A percentile compares a stretch with the other conserved stretches of the same genome.
Conservation (phyloP, 768 basidiomycete species). For the Rossbeevera mucosa region DNA sequence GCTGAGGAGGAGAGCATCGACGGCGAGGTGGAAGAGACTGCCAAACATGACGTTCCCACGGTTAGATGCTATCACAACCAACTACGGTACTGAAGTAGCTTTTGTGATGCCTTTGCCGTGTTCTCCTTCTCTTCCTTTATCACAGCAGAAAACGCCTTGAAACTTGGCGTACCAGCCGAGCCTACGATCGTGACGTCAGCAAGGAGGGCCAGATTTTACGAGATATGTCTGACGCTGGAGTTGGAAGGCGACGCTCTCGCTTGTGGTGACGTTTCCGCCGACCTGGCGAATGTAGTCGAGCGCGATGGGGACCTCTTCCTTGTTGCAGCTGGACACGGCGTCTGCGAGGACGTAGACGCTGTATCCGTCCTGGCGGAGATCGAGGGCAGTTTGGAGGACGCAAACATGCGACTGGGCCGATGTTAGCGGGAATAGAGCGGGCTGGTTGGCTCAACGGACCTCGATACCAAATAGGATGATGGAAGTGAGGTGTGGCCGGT, state of each 20-base stretch:
- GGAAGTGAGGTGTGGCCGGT: slow-evolving; percentile 46
- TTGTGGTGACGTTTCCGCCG: slow-evolving; percentile 77
- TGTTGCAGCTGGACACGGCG: slow-evolving; percentile 78
- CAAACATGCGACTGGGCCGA: slow-evolving; percentile 78
- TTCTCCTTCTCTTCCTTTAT: slow-evolving; percentile 75
- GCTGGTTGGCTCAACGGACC: slow-evolving; percentile 38
- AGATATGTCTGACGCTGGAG: slow-evolving; percentile 50
- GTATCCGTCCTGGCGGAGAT: slow-evolving; percentile 49
- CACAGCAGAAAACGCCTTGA: slow-evolving; percentile 66
- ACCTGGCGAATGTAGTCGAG: slow-evolving; percentile 61
- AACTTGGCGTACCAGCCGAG: slow-evolving; percentile 58
- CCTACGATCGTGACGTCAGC: slow-evolving; percentile 31
- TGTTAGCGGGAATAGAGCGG: background rate
- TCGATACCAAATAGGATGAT: slow-evolving; percentile 87
- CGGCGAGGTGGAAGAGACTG: slow-evolving; percentile 53
- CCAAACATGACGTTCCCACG: slow-evolving; percentile 32
- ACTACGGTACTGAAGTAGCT: slow-evolving; percentile 29
- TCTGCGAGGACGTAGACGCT: slow-evolving; percentile 75
- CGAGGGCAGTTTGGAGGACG: slow-evolving; percentile 77
- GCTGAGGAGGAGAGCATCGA: slow-evolving; percentile 76
- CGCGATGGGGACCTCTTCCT: slow-evolving; percentile 74
- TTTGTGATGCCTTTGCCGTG: slow-evolving; percentile 41
- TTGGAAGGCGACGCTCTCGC: slow-evolving; percentile 78
- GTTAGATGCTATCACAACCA: slow-evolving; percentile 7
- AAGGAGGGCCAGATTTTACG: slow-evolving; percentile 7